Percentiles rank a stretch among this genome's conserved stretches.
Evolutionary conservation across 495 filamentous ascomycete species (phyloP).

Genomic region (Penicillium parvum): DNA sequence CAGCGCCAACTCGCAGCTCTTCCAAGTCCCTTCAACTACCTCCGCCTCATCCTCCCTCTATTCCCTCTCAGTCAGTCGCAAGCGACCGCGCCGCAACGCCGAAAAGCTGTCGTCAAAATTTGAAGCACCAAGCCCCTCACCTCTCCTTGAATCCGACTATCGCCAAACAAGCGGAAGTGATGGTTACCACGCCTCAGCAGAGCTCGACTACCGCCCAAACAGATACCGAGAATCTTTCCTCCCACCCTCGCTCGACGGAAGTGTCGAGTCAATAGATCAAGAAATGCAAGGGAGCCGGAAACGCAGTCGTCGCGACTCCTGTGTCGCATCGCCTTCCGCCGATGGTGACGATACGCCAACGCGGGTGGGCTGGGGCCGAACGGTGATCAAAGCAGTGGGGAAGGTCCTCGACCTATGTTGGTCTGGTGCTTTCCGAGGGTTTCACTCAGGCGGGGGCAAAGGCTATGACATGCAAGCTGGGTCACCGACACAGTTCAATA

Average conservation of each 20-base stretch:
- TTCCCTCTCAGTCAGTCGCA: slow-evolving; percentile 52
- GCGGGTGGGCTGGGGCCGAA: slow-evolving; percentile 40
- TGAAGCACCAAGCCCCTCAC: slow-evolving; percentile 33
- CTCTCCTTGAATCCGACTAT: slow-evolving; percentile 53
- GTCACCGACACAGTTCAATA: slow-evolving; percentile 7
- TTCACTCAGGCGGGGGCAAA: slow-evolving; percentile 76
- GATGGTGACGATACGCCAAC: slow-evolving; percentile 16
- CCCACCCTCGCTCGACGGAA: slow-evolving; percentile 29
- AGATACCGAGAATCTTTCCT: slow-evolving; percentile 41
- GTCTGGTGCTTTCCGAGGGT: slow-evolving; percentile 68
- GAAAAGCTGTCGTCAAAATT: slow-evolving; percentile 26
- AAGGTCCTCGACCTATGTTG: slow-evolving; percentile 82
- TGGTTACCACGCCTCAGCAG: slow-evolving; percentile 24
- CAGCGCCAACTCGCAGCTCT: slow-evolving; percentile 56
- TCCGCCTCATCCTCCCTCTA: slow-evolving; percentile 59
- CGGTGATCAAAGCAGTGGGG: slow-evolving; percentile 58
- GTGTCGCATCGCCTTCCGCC: slow-evolving; percentile 18
- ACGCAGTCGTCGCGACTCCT: slow-evolving; percentile 38
- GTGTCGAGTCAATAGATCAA: slow-evolving; percentile 24
- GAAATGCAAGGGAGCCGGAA: slow-evolving; percentile 32
- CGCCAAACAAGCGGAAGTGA: slow-evolving; percentile 61
- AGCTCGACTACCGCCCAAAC: slow-evolving; percentile 44
- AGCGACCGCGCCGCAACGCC: slow-evolving; percentile 37
- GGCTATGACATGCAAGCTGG: slow-evolving; percentile 52
- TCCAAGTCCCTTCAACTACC: slow-evolving; percentile 64